Evolutionary conservation across 2,329 filamentous ascomycete species (phyloP).

Genomic region (Phialophora tarda): DNA sequence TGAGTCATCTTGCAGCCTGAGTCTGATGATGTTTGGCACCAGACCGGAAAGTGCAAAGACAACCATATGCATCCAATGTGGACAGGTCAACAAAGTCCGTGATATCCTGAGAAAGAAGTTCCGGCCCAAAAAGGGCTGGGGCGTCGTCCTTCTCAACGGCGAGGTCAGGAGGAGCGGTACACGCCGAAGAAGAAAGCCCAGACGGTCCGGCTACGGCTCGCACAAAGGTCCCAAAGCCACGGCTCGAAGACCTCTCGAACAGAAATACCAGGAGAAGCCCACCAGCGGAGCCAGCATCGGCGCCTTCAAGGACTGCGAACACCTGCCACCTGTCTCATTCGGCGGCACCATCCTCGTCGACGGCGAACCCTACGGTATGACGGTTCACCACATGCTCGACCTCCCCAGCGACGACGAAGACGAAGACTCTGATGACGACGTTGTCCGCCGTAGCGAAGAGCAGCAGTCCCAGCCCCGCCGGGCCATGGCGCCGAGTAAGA

Average conservation of each 20-base stretch:
- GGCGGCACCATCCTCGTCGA: conserved; percentile 87
- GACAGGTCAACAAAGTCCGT: conserved; percentile 59
- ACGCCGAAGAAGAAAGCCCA: conserved; percentile 27
- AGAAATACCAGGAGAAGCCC: conserved; percentile 79
- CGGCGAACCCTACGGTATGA: conserved; percentile 87
- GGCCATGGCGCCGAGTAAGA: conserved; percentile 51
- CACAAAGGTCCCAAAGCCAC: conserved; percentile 20
- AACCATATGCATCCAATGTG: conserved; percentile 68
- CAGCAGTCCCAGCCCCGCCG: conserved; percentile 45
- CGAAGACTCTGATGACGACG: conserved; percentile 48
- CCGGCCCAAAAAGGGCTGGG: conserved; percentile 60
- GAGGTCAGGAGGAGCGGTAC: conserved; percentile 61
- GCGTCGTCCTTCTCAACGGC: conserved; percentile 66
- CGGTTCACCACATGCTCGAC: conserved; percentile 95
- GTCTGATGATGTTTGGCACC: conserved; percentile 65
- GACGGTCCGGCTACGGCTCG: conserved; percentile 33
- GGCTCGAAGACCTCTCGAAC: conserved; percentile 54
- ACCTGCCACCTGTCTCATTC: conserved; percentile 88
- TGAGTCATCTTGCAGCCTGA: conserved; percentile 64
- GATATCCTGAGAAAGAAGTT: conserved; percentile 63
- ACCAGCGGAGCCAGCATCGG: conserved; percentile 90
- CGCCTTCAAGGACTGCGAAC: conserved; percentile 81
- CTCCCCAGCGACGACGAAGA: conserved; percentile 61
- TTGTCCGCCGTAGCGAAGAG: conserved; percentile 41
- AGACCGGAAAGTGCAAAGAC: conserved; percentile 62